phyloP scores from a whole-genome alignment of 2,329 filamentous ascomycete species.

The Cladophialophora yegresii region DNA sequence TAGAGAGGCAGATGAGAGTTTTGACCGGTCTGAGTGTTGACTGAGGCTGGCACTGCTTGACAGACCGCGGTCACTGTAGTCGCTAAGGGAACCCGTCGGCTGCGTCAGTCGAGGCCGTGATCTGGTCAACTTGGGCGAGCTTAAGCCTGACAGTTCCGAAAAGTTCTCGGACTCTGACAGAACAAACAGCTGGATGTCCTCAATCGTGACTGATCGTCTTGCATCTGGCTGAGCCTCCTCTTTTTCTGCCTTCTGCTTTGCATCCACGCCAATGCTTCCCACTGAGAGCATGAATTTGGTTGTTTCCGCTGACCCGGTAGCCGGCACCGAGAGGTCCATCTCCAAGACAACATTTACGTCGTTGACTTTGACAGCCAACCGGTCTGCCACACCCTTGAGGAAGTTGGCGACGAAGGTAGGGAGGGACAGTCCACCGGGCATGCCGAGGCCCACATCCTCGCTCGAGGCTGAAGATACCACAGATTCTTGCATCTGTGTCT shows the following conservation, averaged over 20 bases:
- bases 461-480: conserved; percentile 50
- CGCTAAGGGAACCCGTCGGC: conserved; percentile 13
- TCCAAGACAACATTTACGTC: conserved; percentile 45
- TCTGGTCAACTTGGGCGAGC: conserved; percentile 30
- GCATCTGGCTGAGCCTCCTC: conserved; percentile 7
- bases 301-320: conserved; percentile 20
- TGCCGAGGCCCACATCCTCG: conserved; percentile 55
- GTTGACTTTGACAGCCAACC: conserved; percentile 56
- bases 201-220: conserved; percentile 26
- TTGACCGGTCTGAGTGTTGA: conserved; percentile 25
- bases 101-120: conserved; percentile 27
- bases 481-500: conserved; percentile 53
- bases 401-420: conserved; percentile 63
- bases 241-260: conserved; percentile 12
- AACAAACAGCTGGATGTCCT: conserved; percentile 31
- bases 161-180: conserved; percentile 33
- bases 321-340: conserved; percentile 19
- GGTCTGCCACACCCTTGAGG: conserved; percentile 60
- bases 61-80: conserved; percentile 14
- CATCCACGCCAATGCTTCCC: conserved; percentile 25
- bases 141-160: conserved; percentile 30
- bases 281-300: conserved; percentile 32
- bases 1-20: conserved; percentile 16
- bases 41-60: conserved; percentile 26
- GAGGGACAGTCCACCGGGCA: conserved; percentile 56